Base-by-base conservation (phyloP, 441 rosid species). In the Capsella rubella region DNA sequence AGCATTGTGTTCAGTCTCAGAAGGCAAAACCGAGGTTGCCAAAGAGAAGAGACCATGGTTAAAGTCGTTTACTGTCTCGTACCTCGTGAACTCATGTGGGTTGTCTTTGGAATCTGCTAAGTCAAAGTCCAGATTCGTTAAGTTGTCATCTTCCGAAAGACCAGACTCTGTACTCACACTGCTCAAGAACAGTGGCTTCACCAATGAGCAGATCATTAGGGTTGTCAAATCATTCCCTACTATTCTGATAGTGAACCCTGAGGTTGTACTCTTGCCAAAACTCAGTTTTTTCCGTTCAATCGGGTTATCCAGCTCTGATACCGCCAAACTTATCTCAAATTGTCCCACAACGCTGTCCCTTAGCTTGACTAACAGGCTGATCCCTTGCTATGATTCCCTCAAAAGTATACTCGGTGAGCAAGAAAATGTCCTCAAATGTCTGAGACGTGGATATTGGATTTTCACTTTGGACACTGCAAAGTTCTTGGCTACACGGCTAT, bases 1-100 rank as follows among this genome's bases (percentile, higher is more conserved):
- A 73, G 49, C 51, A 57, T 2, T 73, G 43, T 25, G 77, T 65
- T 27, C 77, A 14, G 40, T 46, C 11, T 63, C 47, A 13, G 69
- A 72, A 9, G 16, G 15, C 6, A 50, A 51, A 18, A 42, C 69
- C n/a, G 55, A 72, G 56, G 69, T 32, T 11, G 29, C 64, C 15
- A 51, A 11, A 15, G 25, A 18, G 4, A 64, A 73, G 64, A 49
- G 53, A 57, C 72, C 53, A 5, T 53, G 25, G 67, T n/a, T 59
- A 14, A 39, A 50, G n/a, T 58, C 72, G 0, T 69, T 49, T 46
- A 54, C 74, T 3, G 76, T 77, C 6, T 54, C 73, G 5, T 80
- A 69, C 40, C 82, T 75, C 21, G 59, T 67, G 71, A 72, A 75
- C 2, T 72, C 83, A 64, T 82, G 82, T 60, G 80, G 82, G 21